Evolutionary conservation across 2,329 filamentous ascomycete species (phyloP).

Genomic region (Ascochyta lentis): DNA sequence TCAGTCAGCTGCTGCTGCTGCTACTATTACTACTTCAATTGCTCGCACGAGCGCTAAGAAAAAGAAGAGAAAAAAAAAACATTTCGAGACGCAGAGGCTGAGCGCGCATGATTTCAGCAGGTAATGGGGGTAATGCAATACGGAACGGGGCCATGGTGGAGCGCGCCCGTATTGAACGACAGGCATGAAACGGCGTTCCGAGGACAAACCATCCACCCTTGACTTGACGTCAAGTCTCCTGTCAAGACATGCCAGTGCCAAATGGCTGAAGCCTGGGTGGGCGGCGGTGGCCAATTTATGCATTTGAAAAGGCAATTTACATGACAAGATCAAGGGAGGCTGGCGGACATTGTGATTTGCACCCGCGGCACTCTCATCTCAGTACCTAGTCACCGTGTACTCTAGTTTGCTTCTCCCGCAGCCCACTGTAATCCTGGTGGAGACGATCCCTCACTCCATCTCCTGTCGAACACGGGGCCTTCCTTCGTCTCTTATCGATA

Average conservation of each 20-base stretch:
- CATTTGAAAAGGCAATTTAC: slow-evolving; percentile 12
- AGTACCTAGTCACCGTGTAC: too few species aligned
- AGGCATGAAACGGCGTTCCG: slow-evolving; percentile 18
- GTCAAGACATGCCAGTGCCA: neutral
- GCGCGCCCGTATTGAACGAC: slow-evolving; percentile 14
- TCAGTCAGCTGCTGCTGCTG: slow-evolving; percentile 1
- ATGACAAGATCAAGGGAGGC: slow-evolving; percentile 17
- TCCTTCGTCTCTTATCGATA: slow-evolving; percentile 7
- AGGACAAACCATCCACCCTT: slow-evolving; percentile 11
- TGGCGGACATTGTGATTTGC: slow-evolving; percentile 13
- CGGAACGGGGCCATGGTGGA: slow-evolving; percentile 11
- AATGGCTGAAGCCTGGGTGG: slow-evolving; percentile 12
- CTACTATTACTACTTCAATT: too few species aligned
- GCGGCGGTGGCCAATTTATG: slow-evolving; percentile 9
- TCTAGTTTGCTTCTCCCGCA: slow-evolving; percentile 5
- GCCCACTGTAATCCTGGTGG: slow-evolving; percentile 4
- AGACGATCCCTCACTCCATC: slow-evolving; percentile 3
- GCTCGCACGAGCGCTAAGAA: slow-evolving; percentile 1
- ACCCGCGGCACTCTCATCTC: neutral
- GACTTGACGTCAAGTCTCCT: slow-evolving; percentile 22
- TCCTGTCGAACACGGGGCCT: neutral
- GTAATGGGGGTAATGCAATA: slow-evolving; percentile 13
- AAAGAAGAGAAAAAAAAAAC: neutral
- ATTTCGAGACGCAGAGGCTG: slow-evolving; percentile 4
- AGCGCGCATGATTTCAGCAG: slow-evolving; percentile 14